Conservation (phyloP, 352 stramenopile species). For the Thraustochytrium striatum region DNA sequence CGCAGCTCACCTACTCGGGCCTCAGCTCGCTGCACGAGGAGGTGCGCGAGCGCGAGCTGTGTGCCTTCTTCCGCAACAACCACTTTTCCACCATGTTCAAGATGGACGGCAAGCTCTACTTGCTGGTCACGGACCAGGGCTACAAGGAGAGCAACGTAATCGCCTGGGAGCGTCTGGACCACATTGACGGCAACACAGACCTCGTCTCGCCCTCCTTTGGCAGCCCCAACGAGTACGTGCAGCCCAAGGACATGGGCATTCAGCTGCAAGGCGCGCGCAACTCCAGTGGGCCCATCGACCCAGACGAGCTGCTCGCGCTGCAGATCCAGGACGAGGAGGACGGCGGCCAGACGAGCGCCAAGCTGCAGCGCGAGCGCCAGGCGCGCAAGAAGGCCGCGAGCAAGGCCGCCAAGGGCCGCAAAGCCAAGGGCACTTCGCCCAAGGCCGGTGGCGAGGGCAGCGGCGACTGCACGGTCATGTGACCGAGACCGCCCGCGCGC, state of each 20-base stretch:
- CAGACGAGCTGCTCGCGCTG: slow-evolving; percentile 69
- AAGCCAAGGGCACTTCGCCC: too few species aligned
- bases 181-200: slow-evolving; percentile 64
- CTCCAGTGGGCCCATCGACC: slow-evolving; percentile 50
- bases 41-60: slow-evolving; percentile 79
- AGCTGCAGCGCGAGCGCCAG: too few species aligned
- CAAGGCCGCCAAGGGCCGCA: too few species aligned
- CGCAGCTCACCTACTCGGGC: slow-evolving; percentile 90
- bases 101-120: slow-evolving; percentile 82
- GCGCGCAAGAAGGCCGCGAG: too few species aligned
- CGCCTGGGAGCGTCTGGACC: slow-evolving; percentile 89
- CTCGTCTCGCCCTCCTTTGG: slow-evolving; percentile 40
- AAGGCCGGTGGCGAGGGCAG: too few species aligned
- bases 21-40: slow-evolving; percentile 84
- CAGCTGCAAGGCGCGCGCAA: not conserved
- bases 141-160: slow-evolving; percentile 86
- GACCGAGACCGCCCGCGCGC: too few species aligned
- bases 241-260: slow-evolving; percentile 19
- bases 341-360: too few species aligned
- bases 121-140: slow-evolving; percentile 93
- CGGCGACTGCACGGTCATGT: too few species aligned
- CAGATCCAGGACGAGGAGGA: slow-evolving; percentile 73
- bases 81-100: slow-evolving; percentile 96
- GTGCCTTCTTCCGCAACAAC: slow-evolving; percentile 98
- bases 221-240: slow-evolving; percentile 24